A percentile compares a stretch with the other conserved stretches of the same genome.
Evolutionary conservation across 2,329 filamentous ascomycete species (phyloP).

Genomic region (Aspergillus vadensis): DNA sequence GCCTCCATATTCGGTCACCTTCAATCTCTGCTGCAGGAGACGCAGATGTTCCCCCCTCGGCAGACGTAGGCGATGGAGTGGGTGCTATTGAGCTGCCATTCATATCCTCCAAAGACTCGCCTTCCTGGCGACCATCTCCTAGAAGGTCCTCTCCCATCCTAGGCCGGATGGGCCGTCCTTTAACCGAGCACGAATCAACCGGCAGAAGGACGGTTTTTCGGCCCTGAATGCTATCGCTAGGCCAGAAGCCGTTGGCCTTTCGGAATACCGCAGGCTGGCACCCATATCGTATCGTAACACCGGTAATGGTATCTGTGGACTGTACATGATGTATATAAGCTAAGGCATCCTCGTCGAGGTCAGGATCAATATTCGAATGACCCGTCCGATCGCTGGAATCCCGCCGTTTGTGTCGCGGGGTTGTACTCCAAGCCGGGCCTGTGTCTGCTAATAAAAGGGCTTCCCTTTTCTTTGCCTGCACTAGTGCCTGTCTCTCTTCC

Average conservation of each 20-base stretch:
- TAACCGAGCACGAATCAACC: conserved; percentile 84
- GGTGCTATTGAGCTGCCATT: conserved; percentile 40
- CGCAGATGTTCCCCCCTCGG: conserved; percentile 14
- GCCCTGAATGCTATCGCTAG: conserved; percentile 84
- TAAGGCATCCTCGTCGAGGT: conserved; percentile 71
- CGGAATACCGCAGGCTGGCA: conserved; percentile 81
- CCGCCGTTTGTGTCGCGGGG: conserved; percentile 48
- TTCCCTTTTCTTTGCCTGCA: conserved; percentile 53
- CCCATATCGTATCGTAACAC: conserved; percentile 85
- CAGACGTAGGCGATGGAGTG: conserved; percentile 9
- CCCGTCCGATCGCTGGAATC: conserved; percentile 44
- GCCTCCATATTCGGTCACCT: conserved; percentile 73
- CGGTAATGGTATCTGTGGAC: conserved; percentile 82
- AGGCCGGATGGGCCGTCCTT: conserved; percentile 62
- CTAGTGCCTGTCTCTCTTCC: conserved; percentile 48
- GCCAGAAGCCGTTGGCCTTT: conserved; percentile 92
- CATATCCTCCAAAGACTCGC: conserved; percentile 33
- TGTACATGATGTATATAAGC: conserved; percentile 89
- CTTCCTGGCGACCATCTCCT: conserved; percentile 23
- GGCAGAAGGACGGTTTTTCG: conserved; percentile 80
- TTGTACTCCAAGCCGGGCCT: conserved; percentile 37
- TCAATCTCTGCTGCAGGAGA: conserved; percentile 46
- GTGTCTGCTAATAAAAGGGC: conserved; percentile 48
- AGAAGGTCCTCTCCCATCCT: conserved; percentile 31
- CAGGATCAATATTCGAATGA: conserved; percentile 36